Conservation (phyloP, 495 filamentous ascomycete genomes). For the Penicillium bovifimosum region DNA sequence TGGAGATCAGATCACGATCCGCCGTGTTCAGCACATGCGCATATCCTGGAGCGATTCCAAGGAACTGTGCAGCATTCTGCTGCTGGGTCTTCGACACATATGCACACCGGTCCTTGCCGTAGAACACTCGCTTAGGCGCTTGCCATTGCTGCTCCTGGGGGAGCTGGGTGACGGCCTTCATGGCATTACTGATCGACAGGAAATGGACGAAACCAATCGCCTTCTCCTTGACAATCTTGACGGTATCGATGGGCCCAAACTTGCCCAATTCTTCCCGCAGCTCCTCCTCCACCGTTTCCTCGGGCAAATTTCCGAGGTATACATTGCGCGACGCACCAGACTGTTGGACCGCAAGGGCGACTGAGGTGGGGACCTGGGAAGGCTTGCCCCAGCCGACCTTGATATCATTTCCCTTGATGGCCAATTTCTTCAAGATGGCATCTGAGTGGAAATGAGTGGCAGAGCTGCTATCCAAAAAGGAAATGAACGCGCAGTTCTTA, state of each 20-base stretch:
- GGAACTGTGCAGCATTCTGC: constrained; percentile 96
- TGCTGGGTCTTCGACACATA: constrained; percentile 99
- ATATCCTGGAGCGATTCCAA: constrained; percentile 96
- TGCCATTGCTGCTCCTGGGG: constrained; percentile 98
- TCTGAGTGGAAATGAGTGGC: constrained; percentile 99
- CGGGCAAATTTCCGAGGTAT: constrained; percentile 88
- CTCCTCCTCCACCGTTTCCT: constrained; percentile 86
- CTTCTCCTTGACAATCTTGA: constrained; percentile 98
- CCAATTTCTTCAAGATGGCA: constrained; percentile 97
- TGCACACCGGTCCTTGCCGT: constrained; percentile 95
- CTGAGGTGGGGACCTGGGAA: constrained; percentile 95
- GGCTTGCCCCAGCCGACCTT: constrained; percentile 99
- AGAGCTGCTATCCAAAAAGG: constrained; percentile 92
- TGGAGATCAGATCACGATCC: constrained; percentile 92
- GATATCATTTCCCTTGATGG: constrained; percentile 97
- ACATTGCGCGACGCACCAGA: constrained; percentile 97
- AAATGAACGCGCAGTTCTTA: constrained; percentile 99
- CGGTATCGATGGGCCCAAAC: constrained; percentile 92
- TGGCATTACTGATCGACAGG: constrained; percentile 93
- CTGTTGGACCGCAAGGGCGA: constrained; percentile 93
- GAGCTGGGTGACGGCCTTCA: constrained; percentile 96
- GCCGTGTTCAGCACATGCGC: constrained; percentile 93
- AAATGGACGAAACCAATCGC: constrained; percentile 98
- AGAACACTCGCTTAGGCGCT: constrained; percentile 89
- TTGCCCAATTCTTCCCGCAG: constrained; percentile 92